phyloP scores from a whole-genome alignment of 257 asterid genomes.

The Fraxinus excelsior region DNA sequence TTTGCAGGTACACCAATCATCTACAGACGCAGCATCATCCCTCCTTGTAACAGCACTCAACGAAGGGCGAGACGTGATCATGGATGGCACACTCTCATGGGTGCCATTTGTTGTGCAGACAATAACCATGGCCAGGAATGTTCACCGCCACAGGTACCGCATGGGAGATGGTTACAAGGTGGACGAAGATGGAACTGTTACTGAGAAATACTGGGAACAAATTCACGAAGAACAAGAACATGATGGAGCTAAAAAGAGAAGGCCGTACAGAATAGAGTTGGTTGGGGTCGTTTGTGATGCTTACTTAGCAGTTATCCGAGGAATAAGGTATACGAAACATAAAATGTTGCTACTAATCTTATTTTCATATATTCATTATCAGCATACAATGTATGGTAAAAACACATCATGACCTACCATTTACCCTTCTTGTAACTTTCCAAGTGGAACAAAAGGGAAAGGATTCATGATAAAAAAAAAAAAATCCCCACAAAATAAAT shows the following conservation, averaged over 20 bases:
- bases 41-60: constrained; percentile 91
- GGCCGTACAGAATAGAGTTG: constrained; percentile 85
- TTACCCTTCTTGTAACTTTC: not conserved
- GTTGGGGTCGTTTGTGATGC: constrained; percentile 92
- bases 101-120: constrained; percentile 91
- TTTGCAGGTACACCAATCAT: constrained; percentile 87
- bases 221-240: constrained; percentile 69
- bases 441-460: not conserved
- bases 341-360: not conserved
- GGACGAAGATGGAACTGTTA: constrained; percentile 56
- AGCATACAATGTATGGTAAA: not conserved
- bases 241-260: constrained; percentile 61
- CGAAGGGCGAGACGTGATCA: constrained; percentile 90
- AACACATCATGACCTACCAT: not conserved
- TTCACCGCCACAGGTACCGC: constrained; percentile 76
- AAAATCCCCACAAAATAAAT: not conserved
- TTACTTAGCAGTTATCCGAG: constrained; percentile 83
- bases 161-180: constrained; percentile 86
- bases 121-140: constrained; percentile 85
- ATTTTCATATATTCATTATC: not conserved
- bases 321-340: constrained; percentile 60
- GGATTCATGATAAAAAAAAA: not conserved
- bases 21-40: constrained; percentile 94
- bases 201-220: constrained; percentile 87
- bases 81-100: constrained; percentile 95